Base-by-base conservation (phyloP, 208 protist species). In the Acanthamoeba healyi region DNA sequence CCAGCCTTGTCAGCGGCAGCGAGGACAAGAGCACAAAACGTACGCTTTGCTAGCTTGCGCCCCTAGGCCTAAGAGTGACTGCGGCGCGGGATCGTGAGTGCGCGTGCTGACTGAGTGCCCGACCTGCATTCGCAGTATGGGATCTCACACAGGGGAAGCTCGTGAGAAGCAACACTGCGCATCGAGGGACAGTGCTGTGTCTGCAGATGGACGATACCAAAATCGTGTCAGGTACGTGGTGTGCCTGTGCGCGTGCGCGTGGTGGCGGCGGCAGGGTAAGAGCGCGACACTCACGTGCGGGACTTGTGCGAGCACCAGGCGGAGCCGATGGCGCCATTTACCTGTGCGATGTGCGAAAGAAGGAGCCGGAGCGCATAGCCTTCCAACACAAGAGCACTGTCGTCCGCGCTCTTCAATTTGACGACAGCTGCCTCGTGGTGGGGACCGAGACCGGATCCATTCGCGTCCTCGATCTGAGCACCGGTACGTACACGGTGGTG, bases 101-200 rank as follows among this genome's bases (percentile, higher is more conserved):
- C 38, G 5, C 46, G 24, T n/a, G 3, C 19, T 56, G 4, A 7
- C n/a, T n/a, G n/a, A n/a, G n/a, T n/a, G n/a, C n/a, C n/a, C n/a
- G n/a, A n/a, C n/a, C n/a, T n/a, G n/a, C n/a, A n/a, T n/a, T 58
- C 29, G 34, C n/a, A 91, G 84, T 91, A 32, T 91, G 84, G 84
- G 84, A 91, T 29, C 58, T 91, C 49, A 72, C 19, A 12, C 49
- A 70, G 7, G 84, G 84, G 15, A 63, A 70, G 84, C n/a, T 91
- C 10, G 6, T 91, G 4, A 49, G 56, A 63, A 91, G 56, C 14
- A 54, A 14, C 2, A 32, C 56, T 5, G 58, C 34, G 6, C 84
- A 91, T 24, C 58, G 22, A 4, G 54, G 26, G 14, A 40, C 46
- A 0, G 84, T 91, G 32, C n/a, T 91, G 29, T 91, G 84, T 24